These are phyloP conservation scores for Agaricus subrufescens DNA, from an alignment of 768 basidiomycete genomes.

Conservation along the genomic window DNA sequence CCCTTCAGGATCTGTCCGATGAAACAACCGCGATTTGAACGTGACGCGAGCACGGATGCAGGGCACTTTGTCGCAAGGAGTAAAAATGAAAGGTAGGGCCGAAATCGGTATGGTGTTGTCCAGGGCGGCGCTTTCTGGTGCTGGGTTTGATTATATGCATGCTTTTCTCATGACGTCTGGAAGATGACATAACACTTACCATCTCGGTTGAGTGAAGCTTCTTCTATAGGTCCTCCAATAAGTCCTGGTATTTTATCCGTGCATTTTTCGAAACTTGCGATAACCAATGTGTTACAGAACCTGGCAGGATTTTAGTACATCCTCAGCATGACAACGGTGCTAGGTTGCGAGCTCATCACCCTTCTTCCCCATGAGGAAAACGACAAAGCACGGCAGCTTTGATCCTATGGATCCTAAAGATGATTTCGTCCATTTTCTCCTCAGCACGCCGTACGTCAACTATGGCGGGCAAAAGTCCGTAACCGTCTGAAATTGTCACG, in stretches of 20 bases:
- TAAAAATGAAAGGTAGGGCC: not conserved
- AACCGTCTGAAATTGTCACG: not conserved
- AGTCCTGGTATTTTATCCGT: not conserved
- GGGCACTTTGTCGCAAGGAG: not conserved
- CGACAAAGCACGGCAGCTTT: not conserved
- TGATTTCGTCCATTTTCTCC: not conserved
- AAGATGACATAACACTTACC: not conserved
- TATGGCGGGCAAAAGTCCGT: not conserved
- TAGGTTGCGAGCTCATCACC: not conserved
- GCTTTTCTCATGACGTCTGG: not conserved
- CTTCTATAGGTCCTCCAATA: not conserved
- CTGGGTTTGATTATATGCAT: not conserved
- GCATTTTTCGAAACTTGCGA: not conserved
- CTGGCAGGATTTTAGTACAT: not conserved
- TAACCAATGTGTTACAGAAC: not conserved
- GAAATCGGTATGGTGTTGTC: not conserved
- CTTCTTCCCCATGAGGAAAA: not conserved
- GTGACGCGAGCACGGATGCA: constrained; percentile 2
- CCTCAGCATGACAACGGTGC: no score
- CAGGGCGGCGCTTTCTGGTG: no score
- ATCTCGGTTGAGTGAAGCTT: not conserved
- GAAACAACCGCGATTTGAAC: not conserved
- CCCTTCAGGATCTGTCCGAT: not conserved
- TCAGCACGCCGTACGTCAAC: not conserved
- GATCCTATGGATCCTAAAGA: not conserved